A percentile compares a stretch with the other conserved stretches of the same genome.
Conservation (phyloP, 78 protist species). For the Pirum gemmata region DNA sequence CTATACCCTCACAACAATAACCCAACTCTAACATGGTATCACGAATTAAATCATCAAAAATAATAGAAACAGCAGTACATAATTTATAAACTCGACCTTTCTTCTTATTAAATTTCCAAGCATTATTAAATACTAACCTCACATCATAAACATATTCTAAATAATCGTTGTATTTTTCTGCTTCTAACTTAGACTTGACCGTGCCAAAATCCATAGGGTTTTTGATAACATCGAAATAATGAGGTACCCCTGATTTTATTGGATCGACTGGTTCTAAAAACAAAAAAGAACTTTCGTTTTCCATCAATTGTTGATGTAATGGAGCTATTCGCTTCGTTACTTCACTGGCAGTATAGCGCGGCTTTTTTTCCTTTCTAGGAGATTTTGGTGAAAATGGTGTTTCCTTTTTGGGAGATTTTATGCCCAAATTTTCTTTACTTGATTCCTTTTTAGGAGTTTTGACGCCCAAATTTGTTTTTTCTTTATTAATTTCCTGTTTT, state of each 20-base stretch:
- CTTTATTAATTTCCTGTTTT: too few species aligned
- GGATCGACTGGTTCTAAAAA: constrained; percentile 20
- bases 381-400: too few species aligned
- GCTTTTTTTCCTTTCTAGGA: neutral
- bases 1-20: constrained; percentile 42
- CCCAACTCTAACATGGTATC: neutral
- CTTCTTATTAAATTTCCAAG: constrained; percentile 5
- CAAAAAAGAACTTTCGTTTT: neutral
- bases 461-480: too few species aligned
- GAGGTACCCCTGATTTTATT: too few species aligned
- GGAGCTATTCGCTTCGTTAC: neutral
- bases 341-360: neutral
- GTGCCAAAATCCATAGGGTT: constrained; percentile 62
- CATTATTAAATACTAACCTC: constrained; percentile 47
- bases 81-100: neutral
- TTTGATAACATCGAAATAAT: constrained; percentile 50
- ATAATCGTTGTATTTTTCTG: neutral
- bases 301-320: constrained; percentile 15
- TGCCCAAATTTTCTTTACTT: too few species aligned
- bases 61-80: neutral
- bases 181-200: constrained; percentile 26
- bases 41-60: constrained; percentile 21
- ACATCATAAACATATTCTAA: constrained; percentile 14
- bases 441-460: too few species aligned
- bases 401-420: too few species aligned